A percentile compares a stretch with the other conserved stretches of the same genome.
These are phyloP conservation scores for Zoysia japonica DNA, from an alignment of 176 grass and related monocot genomes.

Conservation along the genomic window DNA sequence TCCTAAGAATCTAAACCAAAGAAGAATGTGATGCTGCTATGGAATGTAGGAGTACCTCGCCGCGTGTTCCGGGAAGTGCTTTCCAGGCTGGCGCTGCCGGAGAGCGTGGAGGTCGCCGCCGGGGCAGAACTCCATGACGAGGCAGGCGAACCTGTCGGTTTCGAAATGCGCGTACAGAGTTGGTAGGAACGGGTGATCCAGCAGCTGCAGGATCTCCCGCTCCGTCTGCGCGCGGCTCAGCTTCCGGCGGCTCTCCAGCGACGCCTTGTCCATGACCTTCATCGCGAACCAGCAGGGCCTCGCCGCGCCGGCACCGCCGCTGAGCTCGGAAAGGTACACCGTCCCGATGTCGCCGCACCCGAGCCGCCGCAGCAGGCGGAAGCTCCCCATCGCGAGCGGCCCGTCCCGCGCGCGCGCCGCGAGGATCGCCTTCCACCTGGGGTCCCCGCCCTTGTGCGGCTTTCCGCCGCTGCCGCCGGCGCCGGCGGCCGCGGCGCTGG, in stretches of 20 bases:
- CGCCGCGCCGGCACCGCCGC: constrained; percentile 11
- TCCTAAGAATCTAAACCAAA: neutral
- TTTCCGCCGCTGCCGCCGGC: constrained; percentile 17
- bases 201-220: constrained; percentile 69
- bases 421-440: constrained; percentile 61
- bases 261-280: constrained; percentile 80
- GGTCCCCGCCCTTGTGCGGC: constrained; percentile 57
- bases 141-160: constrained; percentile 73
- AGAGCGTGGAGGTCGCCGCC: constrained; percentile 93
- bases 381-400: constrained; percentile 52
- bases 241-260: constrained; percentile 64
- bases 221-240: constrained; percentile 61
- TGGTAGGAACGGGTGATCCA: constrained; percentile 69
- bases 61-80: constrained; percentile 67
- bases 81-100: constrained; percentile 68
- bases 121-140: constrained; percentile 98
- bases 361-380: constrained; percentile 57
- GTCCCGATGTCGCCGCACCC: constrained; percentile 67
- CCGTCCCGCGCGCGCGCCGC: constrained; percentile 41
- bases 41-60: constrained; percentile 44
- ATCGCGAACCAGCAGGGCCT: constrained; percentile 58
- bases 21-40: neutral
- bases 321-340: constrained; percentile 61
- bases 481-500: neutral
- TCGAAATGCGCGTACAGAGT: constrained; percentile 67